Percentiles rank a stretch among this genome's conserved stretches.
phyloP scores from a whole-genome alignment of 441 rosid species.

The Eruca vesicaria region DNA sequence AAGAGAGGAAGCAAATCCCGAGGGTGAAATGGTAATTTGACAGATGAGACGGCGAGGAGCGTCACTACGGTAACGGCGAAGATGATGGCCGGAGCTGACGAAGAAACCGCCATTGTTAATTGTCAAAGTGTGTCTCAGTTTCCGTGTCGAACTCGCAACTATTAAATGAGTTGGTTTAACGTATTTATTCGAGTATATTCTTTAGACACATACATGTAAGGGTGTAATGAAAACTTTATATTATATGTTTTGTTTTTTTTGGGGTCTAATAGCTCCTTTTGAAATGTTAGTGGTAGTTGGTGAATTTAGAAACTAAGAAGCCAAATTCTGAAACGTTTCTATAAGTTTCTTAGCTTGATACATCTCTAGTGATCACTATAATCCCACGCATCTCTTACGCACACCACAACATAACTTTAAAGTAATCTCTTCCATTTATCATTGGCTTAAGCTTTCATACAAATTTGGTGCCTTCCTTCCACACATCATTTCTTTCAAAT shows the following conservation, averaged over 20 bases:
- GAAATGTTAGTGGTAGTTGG: background rate
- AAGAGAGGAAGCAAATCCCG: slow-evolving; percentile 70
- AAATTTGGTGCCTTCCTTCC: background rate
- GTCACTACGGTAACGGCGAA: slow-evolving; percentile 1
- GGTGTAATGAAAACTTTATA: background rate
- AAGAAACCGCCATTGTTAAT: slow-evolving; percentile 36
- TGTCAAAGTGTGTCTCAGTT: background rate
- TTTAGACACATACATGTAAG: background rate
- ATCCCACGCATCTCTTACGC: slow-evolving; percentile 27
- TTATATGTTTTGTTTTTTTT: background rate
- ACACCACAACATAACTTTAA: slow-evolving; percentile 10
- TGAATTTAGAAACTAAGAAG: background rate
- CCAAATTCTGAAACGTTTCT: background rate
- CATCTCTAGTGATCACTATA: slow-evolving; percentile 13
- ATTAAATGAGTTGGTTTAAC: background rate
- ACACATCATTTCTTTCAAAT: background rate
- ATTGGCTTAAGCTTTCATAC: background rate
- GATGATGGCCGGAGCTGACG: slow-evolving; percentile 14
- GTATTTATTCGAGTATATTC: background rate
- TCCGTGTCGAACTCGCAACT: slow-evolving; percentile 24
- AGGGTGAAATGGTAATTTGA: slow-evolving; percentile 63
- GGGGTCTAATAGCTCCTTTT: background rate
- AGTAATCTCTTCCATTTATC: slow-evolving; percentile 1
- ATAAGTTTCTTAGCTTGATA: background rate
- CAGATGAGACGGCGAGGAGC: slow-evolving; percentile 17